Base-by-base conservation (phyloP, 352 stramenopile genomes). In the Phytophthora citrophthora region DNA sequence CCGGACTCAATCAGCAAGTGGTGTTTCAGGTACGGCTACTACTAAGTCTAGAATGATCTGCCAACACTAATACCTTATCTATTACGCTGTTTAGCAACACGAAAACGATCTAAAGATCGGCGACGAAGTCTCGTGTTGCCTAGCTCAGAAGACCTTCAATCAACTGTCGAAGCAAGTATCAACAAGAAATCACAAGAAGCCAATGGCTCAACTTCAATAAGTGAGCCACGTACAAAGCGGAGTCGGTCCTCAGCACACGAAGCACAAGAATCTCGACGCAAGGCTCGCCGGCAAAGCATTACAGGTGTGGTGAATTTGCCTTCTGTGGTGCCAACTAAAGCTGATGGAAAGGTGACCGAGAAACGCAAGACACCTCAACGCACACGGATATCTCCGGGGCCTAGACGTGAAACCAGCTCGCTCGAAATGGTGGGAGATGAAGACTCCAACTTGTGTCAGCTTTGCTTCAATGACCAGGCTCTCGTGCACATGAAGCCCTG, bases 401-500 rank as follows among this genome's bases (percentile, higher is more conserved):
- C 38, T 26, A 64, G n/a, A 47, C 41, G 55, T 10, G 23, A 68
- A 34, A 47, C 61, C 15, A 75, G 67, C 51, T 64, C 67, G 2
- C 23, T 75, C 27, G 67, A 75, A 20, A 75, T 75, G 55, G 51
- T 70, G 46, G 65, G 26, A 56, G 51, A 72, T 29, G 51, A 71
- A 44, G 51, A 67, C 10, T 40, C 39, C 0, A 44, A 70, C 13
- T 39, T 74, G 18, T 91, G 82, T 40, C 68, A 68, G 16, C 57
- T 91, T 6, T 91, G 82, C 43, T 89, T 62, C 16, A 74, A 62
- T 32, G 68, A 74, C 5, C 45, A 64, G 27, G 74, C 71, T 16
- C 43, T 84, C 11, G 79, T 91, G 39, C 60, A 70, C 9, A 87
- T 91, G 82, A 68, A 83, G 20, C 79, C 76, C 47, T 91, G 82